A percentile compares a stretch with the other conserved stretches of the same genome.
phyloP scores from a whole-genome alignment of 140 eudicot genomes.

The Bidens hawaiensis region DNA sequence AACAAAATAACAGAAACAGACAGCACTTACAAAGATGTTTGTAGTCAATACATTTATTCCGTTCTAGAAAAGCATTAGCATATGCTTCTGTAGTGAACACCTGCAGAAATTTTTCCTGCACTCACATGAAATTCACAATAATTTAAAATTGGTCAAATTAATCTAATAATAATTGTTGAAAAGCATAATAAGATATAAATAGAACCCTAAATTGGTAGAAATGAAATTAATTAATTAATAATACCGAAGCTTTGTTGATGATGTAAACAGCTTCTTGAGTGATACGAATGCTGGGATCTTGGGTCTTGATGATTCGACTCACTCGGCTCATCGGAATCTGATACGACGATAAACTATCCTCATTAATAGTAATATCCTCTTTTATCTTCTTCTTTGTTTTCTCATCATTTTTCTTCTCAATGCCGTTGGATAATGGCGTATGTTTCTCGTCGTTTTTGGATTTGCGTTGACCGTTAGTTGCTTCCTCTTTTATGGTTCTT shows the following conservation, averaged over 20 bases:
- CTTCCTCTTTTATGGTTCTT: no score
- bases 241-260: slow-evolving; percentile 78
- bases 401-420: not conserved
- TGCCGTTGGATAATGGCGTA: no score
- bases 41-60: slow-evolving; percentile 51
- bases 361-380: slow-evolving; percentile 21
- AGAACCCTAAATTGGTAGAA: no score
- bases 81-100: slow-evolving; percentile 66
- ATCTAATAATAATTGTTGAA: no score
- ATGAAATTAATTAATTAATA: no score
- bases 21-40: slow-evolving; percentile 62
- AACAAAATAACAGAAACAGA: slow-evolving; percentile 1
- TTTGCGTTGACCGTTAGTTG: no score
- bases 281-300: slow-evolving; percentile 42
- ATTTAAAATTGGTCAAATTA: no score
- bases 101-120: slow-evolving; percentile 91
- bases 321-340: slow-evolving; percentile 56
- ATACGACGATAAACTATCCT: slow-evolving; percentile 22
- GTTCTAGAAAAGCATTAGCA: slow-evolving; percentile 55
- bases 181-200: no score
- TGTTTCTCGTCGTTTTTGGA: slow-evolving; percentile 3
- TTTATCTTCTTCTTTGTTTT: not conserved
- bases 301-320: slow-evolving; percentile 55
- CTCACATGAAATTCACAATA: slow-evolving; percentile 12
- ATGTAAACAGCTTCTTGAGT: slow-evolving; percentile 65